Conservation (phyloP, 75 land plant genomes). For the Larix kaempferi region DNA sequence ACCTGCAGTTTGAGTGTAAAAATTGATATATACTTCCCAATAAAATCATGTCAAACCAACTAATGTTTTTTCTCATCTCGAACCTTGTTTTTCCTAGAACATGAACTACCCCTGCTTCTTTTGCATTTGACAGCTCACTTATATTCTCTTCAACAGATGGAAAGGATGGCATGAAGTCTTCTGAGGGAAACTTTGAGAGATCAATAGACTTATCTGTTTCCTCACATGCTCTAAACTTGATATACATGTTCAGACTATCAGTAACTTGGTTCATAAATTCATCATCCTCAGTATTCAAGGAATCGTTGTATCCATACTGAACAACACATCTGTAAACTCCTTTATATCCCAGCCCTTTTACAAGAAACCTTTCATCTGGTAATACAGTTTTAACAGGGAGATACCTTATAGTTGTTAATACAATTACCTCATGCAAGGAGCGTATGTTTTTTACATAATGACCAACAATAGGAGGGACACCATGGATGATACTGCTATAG, state of each 20-base stretch:
- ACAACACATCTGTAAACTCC: conserved; percentile 62
- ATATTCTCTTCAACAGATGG: neutral
- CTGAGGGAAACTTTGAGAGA: neutral
- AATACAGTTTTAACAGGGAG: conserved; percentile 43
- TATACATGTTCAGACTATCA: conserved; percentile 6
- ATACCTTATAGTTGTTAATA: conserved; percentile 40
- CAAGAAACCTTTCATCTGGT: conserved; percentile 45
- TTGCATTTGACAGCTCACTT: conserved; percentile 20
- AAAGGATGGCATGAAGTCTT: neutral
- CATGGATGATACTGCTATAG: conserved; percentile 38
- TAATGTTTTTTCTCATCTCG: conserved; percentile 20
- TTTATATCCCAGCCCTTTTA: conserved; percentile 25
- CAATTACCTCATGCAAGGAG: conserved; percentile 33
- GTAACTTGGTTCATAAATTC: conserved; percentile 17
- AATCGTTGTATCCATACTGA: conserved; percentile 57
- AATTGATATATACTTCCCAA: conserved; percentile 43
- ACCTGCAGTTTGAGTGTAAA: conserved; percentile 51
- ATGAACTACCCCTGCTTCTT: conserved; percentile 44
- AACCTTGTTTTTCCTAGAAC: conserved; percentile 60
- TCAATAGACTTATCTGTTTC: neutral
- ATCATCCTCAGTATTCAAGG: conserved; percentile 19
- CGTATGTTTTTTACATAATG: conserved; percentile 43
- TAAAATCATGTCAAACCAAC: conserved; percentile 37
- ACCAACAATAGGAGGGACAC: conserved; percentile 48
- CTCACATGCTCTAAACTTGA: neutral